These are phyloP conservation scores for Lepiota brunneoincarnata DNA, from an alignment of 768 basidiomycete genomes.

Conservation along the genomic window DNA sequence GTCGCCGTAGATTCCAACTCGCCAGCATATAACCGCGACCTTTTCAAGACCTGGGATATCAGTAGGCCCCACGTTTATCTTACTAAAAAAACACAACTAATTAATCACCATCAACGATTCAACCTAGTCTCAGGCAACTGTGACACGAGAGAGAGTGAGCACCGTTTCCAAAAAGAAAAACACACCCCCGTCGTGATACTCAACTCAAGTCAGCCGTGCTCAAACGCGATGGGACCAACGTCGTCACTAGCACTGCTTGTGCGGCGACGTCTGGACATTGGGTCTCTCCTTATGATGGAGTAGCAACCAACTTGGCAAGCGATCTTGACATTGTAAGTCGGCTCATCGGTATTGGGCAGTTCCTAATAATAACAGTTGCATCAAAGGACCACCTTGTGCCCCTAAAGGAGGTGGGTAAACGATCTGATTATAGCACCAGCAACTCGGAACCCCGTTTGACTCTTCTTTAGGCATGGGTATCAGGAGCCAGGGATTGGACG, in stretches of 20 bases:
- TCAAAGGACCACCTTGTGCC: conserved; percentile 52
- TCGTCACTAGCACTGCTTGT: conserved; percentile 39
- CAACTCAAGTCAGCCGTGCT: conserved; percentile 31
- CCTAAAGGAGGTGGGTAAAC: conserved; percentile 41
- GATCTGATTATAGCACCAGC: background rate
- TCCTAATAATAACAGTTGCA: background rate
- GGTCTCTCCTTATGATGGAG: conserved; percentile 51
- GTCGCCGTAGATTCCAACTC: conserved; percentile 31
- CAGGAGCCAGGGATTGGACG: conserved; percentile 53
- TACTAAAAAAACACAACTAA: background rate
- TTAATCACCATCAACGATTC: background rate
- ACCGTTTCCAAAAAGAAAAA: background rate
- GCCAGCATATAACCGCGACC: conserved; percentile 32
- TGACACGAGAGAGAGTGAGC: conserved; percentile 50
- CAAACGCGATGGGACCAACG: conserved; percentile 42
- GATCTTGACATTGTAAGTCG: conserved; percentile 48
- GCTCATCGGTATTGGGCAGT: background rate
- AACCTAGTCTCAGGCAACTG: conserved; percentile 45
- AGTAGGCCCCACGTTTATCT: conserved; percentile 26
- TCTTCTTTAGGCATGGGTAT: conserved; percentile 45
- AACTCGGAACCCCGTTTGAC: background rate
- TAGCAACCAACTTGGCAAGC: conserved; percentile 40
- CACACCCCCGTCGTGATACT: background rate
- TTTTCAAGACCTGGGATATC: conserved; percentile 48
- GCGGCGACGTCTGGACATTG: conserved; percentile 45